A percentile compares a stretch with the other conserved stretches of the same genome.
Conservation (phyloP, 1,284 basidiomycete genomes). For the Tilletia caries region DNA sequence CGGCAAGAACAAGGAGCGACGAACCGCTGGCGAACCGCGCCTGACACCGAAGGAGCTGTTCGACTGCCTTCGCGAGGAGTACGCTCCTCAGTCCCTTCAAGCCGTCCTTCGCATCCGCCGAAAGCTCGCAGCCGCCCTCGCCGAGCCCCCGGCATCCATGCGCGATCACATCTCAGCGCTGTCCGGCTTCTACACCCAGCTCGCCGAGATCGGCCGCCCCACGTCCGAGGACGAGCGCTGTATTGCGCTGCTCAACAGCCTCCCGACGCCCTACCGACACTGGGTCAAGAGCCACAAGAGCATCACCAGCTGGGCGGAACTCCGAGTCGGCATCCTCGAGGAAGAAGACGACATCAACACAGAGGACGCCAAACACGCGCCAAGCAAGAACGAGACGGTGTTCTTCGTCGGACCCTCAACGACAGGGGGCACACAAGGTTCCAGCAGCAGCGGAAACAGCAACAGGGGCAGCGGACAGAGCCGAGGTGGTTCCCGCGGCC, state of each 20-base stretch:
- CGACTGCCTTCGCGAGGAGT: background rate
- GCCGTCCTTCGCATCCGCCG: background rate
- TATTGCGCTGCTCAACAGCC: background rate
- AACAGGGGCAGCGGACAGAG: background rate
- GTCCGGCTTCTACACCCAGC: background rate
- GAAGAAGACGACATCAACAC: background rate
- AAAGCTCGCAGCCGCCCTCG: background rate
- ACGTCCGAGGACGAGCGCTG: background rate
- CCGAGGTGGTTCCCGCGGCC: background rate
- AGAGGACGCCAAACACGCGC: background rate
- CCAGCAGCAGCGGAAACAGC: too few species aligned
- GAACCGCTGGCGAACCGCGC: background rate
- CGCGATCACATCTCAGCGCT: background rate
- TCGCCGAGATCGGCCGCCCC: background rate
- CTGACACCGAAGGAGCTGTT: slow-evolving; percentile 2
- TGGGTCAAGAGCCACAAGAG: slow-evolving; percentile 6
- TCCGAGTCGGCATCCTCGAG: slow-evolving; percentile 1
- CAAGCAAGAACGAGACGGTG: background rate
- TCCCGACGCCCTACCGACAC: background rate
- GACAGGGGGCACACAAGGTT: too few species aligned
- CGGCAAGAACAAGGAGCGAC: slow-evolving; percentile 4
- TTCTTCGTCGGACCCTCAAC: background rate
- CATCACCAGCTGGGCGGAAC: background rate
- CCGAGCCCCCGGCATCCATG: background rate
- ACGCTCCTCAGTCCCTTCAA: background rate